Percentiles rank a stretch among this genome's conserved stretches.
Evolutionary conservation across 192 early-diverging fungal genomes (phyloP).

Genomic region (Coemansia sp.): DNA sequence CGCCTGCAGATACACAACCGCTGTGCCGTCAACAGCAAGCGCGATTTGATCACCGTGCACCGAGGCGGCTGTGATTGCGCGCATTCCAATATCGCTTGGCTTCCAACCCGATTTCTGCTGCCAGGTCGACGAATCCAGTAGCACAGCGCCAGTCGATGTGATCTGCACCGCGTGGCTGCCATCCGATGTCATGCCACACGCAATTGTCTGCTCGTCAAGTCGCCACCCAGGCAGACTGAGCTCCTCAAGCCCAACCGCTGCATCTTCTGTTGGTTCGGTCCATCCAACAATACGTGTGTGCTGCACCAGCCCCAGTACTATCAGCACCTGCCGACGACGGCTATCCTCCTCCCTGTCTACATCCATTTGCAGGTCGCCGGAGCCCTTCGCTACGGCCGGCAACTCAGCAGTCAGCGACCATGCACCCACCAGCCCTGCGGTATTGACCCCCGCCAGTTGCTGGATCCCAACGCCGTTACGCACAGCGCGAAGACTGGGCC

Average conservation of each 20-base stretch:
- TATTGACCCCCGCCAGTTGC: conserved; percentile 58
- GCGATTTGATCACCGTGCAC: conserved; percentile 59
- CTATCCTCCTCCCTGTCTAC: conserved; percentile 8
- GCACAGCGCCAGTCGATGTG: conserved; percentile 53
- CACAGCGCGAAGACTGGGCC: conserved; percentile 78
- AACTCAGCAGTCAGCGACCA: conserved; percentile 64
- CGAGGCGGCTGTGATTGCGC: conserved; percentile 57
- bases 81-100: conserved; percentile 21
- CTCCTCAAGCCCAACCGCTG: conserved; percentile 51
- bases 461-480: conserved; percentile 87
- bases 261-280: conserved; percentile 26
- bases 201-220: conserved; percentile 31
- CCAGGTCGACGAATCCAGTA: conserved; percentile 46
- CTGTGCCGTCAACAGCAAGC: conserved; percentile 58
- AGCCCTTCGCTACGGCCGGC: not conserved
- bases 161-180: conserved; percentile 60
- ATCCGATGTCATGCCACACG: conserved; percentile 14
- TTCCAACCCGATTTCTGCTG: conserved; percentile 57
- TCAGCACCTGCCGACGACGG: conserved; percentile 13
- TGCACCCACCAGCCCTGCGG: conserved; percentile 68
- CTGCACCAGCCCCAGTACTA: conserved; percentile 26
- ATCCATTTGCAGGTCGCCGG: conserved; percentile 8
- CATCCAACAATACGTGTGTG: conserved; percentile 40
- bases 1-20: conserved; percentile 63
- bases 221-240: conserved; percentile 52